phyloP scores from a whole-genome alignment of 139 green algal genomes.

The Eudorina sp. region DNA sequence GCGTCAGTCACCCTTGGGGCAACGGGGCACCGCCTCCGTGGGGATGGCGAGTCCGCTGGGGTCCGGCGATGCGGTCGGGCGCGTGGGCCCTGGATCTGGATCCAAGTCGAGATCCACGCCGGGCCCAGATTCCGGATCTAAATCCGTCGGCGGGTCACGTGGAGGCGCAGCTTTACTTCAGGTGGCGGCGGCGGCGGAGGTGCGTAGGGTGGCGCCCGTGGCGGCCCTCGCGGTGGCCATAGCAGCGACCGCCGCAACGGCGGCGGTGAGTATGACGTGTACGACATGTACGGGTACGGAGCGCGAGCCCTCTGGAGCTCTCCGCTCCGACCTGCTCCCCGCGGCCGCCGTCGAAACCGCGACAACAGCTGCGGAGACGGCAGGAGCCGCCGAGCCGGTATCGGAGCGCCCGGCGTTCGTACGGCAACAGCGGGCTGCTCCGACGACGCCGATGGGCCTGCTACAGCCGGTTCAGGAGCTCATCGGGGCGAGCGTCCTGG shows the following conservation, averaged over 20 bases:
- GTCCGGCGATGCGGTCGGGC: not conserved
- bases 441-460: not conserved
- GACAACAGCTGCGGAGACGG: too few species aligned
- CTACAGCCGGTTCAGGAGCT: not conserved
- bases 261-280: not conserved
- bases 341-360: too few species aligned
- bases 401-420: too few species aligned
- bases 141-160: not conserved
- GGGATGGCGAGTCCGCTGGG: not conserved
- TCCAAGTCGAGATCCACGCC: constrained; percentile 7
- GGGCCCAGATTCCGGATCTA: constrained; percentile 10
- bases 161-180: not conserved
- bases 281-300: not conserved
- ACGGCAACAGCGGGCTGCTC: too few species aligned
- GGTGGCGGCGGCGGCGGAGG: too few species aligned
- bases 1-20: not conserved
- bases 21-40: not conserved
- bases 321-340: too few species aligned
- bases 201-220: not conserved
- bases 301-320: too few species aligned
- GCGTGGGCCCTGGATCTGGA: not conserved
- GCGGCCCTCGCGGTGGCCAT: not conserved
- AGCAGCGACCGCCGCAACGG: not conserved
- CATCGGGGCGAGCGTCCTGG: not conserved
- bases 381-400: too few species aligned